These are phyloP conservation scores for Clavulina sp. DNA, from an alignment of 768 basidiomycete species.

Conservation along the genomic window DNA sequence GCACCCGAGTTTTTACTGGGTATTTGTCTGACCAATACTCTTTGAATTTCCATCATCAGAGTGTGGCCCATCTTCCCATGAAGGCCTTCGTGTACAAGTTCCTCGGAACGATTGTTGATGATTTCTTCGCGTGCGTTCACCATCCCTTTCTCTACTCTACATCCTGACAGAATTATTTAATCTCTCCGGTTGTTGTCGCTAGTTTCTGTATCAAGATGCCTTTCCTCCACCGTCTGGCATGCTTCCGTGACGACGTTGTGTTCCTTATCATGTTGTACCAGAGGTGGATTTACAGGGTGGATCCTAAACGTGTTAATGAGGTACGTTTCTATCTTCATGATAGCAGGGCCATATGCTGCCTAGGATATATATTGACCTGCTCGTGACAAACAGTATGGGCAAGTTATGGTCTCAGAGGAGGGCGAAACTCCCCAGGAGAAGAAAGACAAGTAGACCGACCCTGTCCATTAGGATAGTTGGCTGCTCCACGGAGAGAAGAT, in stretches of 20 bases:
- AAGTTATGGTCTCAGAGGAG: constrained; percentile 3
- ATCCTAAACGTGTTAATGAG: constrained; percentile 89
- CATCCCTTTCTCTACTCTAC: not conserved
- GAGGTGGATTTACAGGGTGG: constrained; percentile 95
- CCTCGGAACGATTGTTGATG: constrained; percentile 77
- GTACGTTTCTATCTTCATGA: constrained; percentile 59
- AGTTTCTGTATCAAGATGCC: constrained; percentile 98
- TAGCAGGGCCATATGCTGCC: not conserved
- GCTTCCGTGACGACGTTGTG: constrained; percentile 60
- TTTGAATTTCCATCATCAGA: constrained; percentile 27
- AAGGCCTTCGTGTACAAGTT: constrained; percentile 96
- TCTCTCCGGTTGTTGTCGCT: constrained; percentile 8
- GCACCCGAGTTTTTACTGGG: not conserved
- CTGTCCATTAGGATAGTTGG: no score
- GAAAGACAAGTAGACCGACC: no score
- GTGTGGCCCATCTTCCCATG: constrained; percentile 96
- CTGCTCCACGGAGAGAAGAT: no score
- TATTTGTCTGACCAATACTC: not conserved
- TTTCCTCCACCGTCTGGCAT: constrained; percentile 63
- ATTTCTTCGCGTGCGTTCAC: constrained; percentile 63
- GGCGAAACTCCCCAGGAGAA: not conserved
- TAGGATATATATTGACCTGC: not conserved
- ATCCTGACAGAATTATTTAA: constrained; percentile 5
- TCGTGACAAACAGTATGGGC: not conserved
- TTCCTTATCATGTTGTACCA: constrained; percentile 89